Conservation (phyloP, 2,329 filamentous ascomycete genomes). For the Pseudogymnoascus sp. region DNA sequence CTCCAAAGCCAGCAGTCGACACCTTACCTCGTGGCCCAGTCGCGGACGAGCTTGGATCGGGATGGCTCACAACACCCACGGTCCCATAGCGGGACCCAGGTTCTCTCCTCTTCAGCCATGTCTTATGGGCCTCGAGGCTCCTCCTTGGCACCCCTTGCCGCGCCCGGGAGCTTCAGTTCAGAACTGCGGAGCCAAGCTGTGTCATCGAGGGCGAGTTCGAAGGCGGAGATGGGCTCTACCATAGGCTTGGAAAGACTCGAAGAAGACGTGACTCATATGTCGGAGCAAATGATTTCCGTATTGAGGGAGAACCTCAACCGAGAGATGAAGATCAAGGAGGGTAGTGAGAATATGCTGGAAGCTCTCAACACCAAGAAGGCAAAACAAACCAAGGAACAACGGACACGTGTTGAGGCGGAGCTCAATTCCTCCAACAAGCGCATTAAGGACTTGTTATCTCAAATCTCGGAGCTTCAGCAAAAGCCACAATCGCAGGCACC, state of each 20-base stretch:
- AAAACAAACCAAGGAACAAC: conserved; percentile 87
- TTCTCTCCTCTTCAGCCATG: conserved; percentile 45
- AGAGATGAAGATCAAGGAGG: conserved; percentile 95
- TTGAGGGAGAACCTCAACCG: conserved; percentile 84
- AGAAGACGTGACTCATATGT: conserved; percentile 51
- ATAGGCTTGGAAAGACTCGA: conserved; percentile 49
- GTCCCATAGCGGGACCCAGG: conserved; percentile 40
- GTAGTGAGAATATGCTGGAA: conserved; percentile 95
- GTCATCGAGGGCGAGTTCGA: conserved; percentile 54
- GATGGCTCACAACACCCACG: conserved; percentile 45
- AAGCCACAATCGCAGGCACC: conserved; percentile 35
- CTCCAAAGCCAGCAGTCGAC: conserved; percentile 38
- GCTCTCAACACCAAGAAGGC: conserved; percentile 90
- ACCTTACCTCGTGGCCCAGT: conserved; percentile 32
- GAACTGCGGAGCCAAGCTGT: conserved; percentile 68
- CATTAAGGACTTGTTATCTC: conserved; percentile 54
- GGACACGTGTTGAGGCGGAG: conserved; percentile 74
- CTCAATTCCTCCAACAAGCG: conserved; percentile 77
- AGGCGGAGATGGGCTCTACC: conserved; percentile 46
- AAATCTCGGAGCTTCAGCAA: conserved; percentile 56
- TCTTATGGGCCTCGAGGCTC: conserved; percentile 60
- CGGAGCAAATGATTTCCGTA: conserved; percentile 67
- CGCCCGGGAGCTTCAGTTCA: conserved; percentile 81
- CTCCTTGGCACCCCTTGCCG: conserved; percentile 63
- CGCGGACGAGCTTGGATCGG: conserved; percentile 48